A percentile compares a stretch with the other conserved stretches of the same genome.
Conservation (phyloP, 1,284 basidiomycete species). For the Crucibulum parvulum region DNA sequence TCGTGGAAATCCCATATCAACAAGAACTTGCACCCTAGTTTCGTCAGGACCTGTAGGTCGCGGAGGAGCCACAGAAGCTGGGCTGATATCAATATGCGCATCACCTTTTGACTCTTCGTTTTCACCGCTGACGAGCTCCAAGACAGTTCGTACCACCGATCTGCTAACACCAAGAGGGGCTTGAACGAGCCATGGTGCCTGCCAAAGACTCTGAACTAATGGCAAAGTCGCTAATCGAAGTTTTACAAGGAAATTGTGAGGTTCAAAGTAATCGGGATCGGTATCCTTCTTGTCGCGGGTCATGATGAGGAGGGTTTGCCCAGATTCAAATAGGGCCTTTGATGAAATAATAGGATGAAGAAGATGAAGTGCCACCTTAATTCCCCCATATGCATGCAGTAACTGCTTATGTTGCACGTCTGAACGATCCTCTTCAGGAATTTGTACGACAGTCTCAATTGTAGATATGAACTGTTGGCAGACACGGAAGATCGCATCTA, state of each 20-base stretch:
- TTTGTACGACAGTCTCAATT: constrained; percentile 58
- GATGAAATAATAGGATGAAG: constrained; percentile 81
- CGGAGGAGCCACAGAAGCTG: constrained; percentile 39
- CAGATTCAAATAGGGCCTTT: constrained; percentile 84
- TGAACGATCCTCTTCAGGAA: constrained; percentile 60
- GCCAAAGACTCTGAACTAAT: constrained; percentile 78
- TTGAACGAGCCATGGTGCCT: constrained; percentile 82
- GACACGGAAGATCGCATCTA: constrained; percentile 72
- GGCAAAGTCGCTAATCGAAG: constrained; percentile 80
- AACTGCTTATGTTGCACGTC: constrained; percentile 67
- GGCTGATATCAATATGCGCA: constrained; percentile 31
- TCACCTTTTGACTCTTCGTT: constrained; percentile 72
- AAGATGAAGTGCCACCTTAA: constrained; percentile 85
- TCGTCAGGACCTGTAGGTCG: constrained; percentile 73
- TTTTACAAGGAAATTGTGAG: constrained; percentile 86
- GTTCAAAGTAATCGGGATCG: constrained; percentile 82
- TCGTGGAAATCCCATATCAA: constrained; percentile 97
- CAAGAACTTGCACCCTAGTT: constrained; percentile 80
- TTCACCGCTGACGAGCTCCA: constrained; percentile 86
- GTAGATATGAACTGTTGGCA: constrained; percentile 63
- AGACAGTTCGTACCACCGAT: constrained; percentile 78
- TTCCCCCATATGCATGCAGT: constrained; percentile 78
- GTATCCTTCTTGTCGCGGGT: constrained; percentile 83
- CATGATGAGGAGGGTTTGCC: constrained; percentile 79
- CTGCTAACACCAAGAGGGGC: constrained; percentile 79